phyloP scores from a whole-genome alignment of 441 rosid genomes.

The Populus hybrid region DNA sequence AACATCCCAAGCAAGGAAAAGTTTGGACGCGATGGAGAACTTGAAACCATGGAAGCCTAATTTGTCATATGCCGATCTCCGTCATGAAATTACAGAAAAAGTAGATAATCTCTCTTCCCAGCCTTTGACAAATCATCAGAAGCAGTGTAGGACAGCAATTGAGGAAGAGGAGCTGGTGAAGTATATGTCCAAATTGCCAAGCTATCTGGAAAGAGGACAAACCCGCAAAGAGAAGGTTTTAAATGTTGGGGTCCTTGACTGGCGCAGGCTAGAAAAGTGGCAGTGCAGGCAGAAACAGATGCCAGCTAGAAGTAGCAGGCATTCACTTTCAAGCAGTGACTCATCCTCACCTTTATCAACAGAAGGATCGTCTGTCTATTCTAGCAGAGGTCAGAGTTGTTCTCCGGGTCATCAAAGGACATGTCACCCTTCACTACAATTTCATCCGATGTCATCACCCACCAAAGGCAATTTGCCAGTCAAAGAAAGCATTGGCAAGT shows the following conservation, averaged over 20 bases:
- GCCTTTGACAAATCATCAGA: conserved; percentile 27
- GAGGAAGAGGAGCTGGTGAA: conserved; percentile 77
- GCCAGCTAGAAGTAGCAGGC: conserved; percentile 36
- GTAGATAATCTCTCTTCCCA: conserved; percentile 33
- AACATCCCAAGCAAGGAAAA: conserved; percentile 26
- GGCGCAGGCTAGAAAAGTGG: conserved; percentile 90
- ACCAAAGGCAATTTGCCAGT: conserved; percentile 24
- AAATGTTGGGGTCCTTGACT: conserved; percentile 89
- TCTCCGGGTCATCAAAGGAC: conserved; percentile 42
- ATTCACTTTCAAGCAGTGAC: conserved; percentile 52
- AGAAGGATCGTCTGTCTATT: conserved; percentile 52
- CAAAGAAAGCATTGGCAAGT: conserved; percentile 32
- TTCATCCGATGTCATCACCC: conserved; percentile 50
- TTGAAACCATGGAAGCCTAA: conserved; percentile 42
- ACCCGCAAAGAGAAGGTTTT: conserved; percentile 54
- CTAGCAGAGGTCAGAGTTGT: conserved; percentile 45
- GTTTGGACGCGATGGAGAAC: conserved; percentile 33
- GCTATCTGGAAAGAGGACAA: conserved; percentile 70
- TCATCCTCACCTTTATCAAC: conserved; percentile 46
- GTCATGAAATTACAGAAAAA: conserved; percentile 40
- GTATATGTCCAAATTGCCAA: conserved; percentile 87
- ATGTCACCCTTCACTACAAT: conserved; percentile 47
- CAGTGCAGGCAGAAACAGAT: conserved; percentile 49
- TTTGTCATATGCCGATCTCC: conserved; percentile 46
- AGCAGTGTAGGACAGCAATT: conserved; percentile 24